Percentiles rank a stretch among this genome's conserved stretches.
phyloP scores from a whole-genome alignment of 1,284 basidiomycete genomes.

The Cryptococcus maquisensis region DNA sequence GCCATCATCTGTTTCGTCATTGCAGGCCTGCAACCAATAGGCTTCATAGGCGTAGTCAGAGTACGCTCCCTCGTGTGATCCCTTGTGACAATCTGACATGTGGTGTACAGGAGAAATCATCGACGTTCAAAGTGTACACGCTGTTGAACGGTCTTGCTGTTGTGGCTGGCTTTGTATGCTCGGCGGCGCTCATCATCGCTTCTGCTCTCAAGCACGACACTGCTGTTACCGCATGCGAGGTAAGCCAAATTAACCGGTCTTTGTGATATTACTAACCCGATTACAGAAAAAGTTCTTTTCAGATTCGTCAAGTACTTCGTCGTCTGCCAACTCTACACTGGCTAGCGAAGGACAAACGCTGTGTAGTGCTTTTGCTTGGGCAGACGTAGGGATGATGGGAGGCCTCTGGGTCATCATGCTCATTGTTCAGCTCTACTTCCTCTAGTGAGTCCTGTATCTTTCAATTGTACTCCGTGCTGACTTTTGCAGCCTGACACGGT shows the following conservation, averaged over 20 bases:
- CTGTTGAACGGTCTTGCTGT: slow-evolving; percentile 62
- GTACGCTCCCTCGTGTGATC: slow-evolving; percentile 49
- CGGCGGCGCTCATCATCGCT: slow-evolving; percentile 72
- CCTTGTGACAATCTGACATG: neutral
- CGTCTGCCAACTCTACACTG: slow-evolving; percentile 24
- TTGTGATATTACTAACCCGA: neutral
- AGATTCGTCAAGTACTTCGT: slow-evolving; percentile 40
- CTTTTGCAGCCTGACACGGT: slow-evolving; percentile 59
- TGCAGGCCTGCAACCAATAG: slow-evolving; percentile 68
- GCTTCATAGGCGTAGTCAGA: slow-evolving; percentile 73
- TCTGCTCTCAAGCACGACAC: slow-evolving; percentile 68
- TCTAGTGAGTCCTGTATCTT: slow-evolving; percentile 21
- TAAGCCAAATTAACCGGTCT: slow-evolving; percentile 25
- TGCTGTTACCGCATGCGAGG: slow-evolving; percentile 64
- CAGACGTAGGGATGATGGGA: slow-evolving; percentile 84
- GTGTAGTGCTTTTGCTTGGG: slow-evolving; percentile 84
- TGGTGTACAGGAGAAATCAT: slow-evolving; percentile 63
- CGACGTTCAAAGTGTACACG: slow-evolving; percentile 68
- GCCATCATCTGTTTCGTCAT: slow-evolving; percentile 69
- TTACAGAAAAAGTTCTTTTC: slow-evolving; percentile 30
- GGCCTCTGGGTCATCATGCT: slow-evolving; percentile 74
- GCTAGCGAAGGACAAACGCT: slow-evolving; percentile 59
- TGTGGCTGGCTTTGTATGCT: slow-evolving; percentile 63
- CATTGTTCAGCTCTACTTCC: slow-evolving; percentile 62
- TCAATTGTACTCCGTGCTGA: neutral